phyloP scores from a whole-genome alignment of 2,329 filamentous ascomycete species.

The Sclerotinia minor region DNA sequence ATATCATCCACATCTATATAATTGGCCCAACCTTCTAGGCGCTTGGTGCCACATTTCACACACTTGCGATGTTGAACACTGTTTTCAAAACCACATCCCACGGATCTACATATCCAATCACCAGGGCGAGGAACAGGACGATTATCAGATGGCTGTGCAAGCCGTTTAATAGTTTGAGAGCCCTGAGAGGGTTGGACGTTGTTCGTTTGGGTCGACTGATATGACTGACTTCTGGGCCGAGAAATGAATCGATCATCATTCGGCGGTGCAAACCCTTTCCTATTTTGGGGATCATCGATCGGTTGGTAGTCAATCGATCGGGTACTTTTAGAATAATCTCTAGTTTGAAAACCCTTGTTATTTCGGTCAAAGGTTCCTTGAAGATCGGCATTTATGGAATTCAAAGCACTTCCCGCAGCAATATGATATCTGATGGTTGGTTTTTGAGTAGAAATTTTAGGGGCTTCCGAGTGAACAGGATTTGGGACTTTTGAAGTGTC shows the following conservation, averaged over 20 bases:
- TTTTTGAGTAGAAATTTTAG: background rate
- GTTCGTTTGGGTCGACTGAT: too few species aligned
- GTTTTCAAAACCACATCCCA: background rate
- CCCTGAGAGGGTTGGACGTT: background rate
- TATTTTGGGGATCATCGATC: background rate
- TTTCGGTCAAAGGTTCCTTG: background rate
- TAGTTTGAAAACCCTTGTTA: background rate
- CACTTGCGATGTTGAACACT: background rate
- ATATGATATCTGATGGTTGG: background rate
- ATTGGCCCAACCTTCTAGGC: slow-evolving; percentile 1
- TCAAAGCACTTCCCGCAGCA: background rate
- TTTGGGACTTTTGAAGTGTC: background rate
- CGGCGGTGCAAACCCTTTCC: background rate
- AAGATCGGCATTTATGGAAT: background rate
- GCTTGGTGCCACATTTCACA: background rate
- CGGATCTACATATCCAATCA: background rate
- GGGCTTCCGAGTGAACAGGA: background rate
- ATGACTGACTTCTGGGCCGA: background rate
- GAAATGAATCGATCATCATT: background rate
- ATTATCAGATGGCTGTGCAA: background rate
- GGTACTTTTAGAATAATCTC: background rate
- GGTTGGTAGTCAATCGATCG: background rate
- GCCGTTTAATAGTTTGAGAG: background rate
- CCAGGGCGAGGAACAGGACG: background rate
- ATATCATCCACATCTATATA: background rate